A percentile compares a stretch with the other conserved stretches of the same genome.
These are phyloP conservation scores for Isochrysis galbana DNA, from an alignment of 78 protist genomes.

Conservation along the genomic window DNA sequence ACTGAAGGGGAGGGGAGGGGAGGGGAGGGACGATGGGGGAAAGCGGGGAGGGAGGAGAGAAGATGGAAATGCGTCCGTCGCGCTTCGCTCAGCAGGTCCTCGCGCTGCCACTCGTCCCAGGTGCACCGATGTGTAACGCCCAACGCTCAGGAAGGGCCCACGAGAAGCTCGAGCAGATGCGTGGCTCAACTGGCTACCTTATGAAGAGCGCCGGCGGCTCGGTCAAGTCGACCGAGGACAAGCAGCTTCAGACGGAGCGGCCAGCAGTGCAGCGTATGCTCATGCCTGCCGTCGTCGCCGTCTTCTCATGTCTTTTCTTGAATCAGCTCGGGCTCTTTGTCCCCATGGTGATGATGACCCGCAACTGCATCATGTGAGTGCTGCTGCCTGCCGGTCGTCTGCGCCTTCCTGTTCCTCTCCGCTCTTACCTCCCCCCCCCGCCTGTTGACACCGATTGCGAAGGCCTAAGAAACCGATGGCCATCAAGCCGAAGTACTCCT, in stretches of 20 bases:
- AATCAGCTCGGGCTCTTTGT: background rate
- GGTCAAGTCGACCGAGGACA: background rate
- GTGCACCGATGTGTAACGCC: too few relatives aligned
- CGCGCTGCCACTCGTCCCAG: too few relatives aligned
- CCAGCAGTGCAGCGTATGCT: background rate
- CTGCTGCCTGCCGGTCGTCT: too few relatives aligned
- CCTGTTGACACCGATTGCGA: too few relatives aligned
- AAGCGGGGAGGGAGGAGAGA: too few relatives aligned
- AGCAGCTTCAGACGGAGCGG: background rate
- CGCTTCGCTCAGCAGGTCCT: too few relatives aligned
- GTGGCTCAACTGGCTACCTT: background rate
- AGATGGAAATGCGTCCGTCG: too few relatives aligned
- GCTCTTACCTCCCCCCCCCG: too few relatives aligned
- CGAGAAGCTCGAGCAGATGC: background rate
- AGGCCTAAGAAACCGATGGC: background rate
- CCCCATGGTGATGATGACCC: background rate
- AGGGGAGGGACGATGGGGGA: too few relatives aligned
- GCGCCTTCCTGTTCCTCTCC: too few relatives aligned
- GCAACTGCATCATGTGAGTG: background rate
- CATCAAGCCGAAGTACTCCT: background rate
- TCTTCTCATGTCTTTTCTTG: background rate
- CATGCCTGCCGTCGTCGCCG: background rate
- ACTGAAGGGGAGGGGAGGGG: too few relatives aligned
- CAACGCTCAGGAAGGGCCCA: too few relatives aligned
- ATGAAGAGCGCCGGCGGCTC: background rate